Base-by-base conservation (phyloP, 345 rosid genomes). In the Gossypium bickii region DNA sequence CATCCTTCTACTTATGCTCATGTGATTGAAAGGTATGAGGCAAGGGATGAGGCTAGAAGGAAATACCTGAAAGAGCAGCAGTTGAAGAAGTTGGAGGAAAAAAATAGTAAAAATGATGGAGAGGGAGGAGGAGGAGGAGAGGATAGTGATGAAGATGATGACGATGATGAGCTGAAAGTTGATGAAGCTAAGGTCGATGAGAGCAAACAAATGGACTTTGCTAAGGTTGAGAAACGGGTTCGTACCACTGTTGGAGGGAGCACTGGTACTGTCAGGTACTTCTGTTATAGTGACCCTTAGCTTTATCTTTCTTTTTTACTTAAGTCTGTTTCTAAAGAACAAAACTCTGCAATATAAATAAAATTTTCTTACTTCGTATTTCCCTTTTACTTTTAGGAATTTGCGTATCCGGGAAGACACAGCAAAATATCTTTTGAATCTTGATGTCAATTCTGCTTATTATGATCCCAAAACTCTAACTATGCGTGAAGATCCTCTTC, bases 231-330 rank as follows among this genome's bases (percentile, higher is more conserved):
- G 81, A 94, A 94, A 84, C 93, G 98, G 84, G 98, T 94, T 34
- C 87, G 97, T 20, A 92, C 97, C 38, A 89, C 98, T 2, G 97
- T 98, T 74, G 97, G 98, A 83, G 98, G 98, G 51, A 94, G 98
- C 82, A 94, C 98, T 18, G 98, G 98, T 86, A 92, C 98, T 62
- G 98, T 94, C n/a, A 88, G 92, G 97, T 89, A 25, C 13, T 9
- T 48, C 58, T 25, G 27, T 25, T 15, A 25, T 68, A 48, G 49
- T 12, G 4, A 15, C 58, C 10, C 22, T 48, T 16, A 9, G 13
- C 17, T 49, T 12, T 25, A 20, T 63, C 2, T 67, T 25, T 16
- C 13, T 4, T 60, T 41, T 10, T n/a, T 41, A 0, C 1, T 9
- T 4, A n/a, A 1, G 7, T 22, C 15, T 11, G 20, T 68, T 52